Conservation (phyloP, 805 yeast genomes). For the Groenewaldozyma tartarivorans region DNA sequence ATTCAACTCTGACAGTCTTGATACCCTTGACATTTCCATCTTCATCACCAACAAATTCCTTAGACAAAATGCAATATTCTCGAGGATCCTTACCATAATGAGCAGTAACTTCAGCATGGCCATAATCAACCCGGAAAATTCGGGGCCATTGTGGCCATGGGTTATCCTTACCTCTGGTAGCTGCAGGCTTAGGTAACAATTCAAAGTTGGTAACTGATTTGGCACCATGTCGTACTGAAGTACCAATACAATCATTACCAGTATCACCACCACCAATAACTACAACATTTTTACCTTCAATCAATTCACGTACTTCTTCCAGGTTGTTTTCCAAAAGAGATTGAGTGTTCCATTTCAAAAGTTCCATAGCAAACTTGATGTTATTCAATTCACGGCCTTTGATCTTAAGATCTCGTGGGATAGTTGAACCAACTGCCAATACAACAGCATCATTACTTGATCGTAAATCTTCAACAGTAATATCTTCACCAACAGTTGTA, state of each 20-base stretch:
- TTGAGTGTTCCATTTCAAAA: slow-evolving; percentile 80
- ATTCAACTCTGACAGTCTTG: slow-evolving; percentile 93
- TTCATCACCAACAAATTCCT: slow-evolving; percentile 91
- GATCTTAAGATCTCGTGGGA: slow-evolving; percentile 88
- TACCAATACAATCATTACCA: slow-evolving; percentile 98
- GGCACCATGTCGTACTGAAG: slow-evolving; percentile 95
- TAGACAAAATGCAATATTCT: slow-evolving; percentile 89
- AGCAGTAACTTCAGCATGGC: slow-evolving; percentile 88
- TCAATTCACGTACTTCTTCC: slow-evolving; percentile 59
- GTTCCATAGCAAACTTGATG: slow-evolving; percentile 90
- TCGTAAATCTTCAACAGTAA: slow-evolving; percentile 61
- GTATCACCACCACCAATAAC: slow-evolving; percentile 99
- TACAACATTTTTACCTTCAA: slow-evolving; percentile 82
- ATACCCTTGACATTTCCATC: slow-evolving; percentile 93
- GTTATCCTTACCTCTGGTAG: slow-evolving; percentile 78
- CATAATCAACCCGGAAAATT: slow-evolving; percentile 94
- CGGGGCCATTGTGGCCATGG: slow-evolving; percentile 99
- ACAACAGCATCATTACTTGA: slow-evolving; percentile 70
- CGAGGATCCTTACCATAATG: slow-evolving; percentile 97
- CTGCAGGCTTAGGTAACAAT: slow-evolving; percentile 86
- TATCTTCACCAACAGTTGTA: slow-evolving; percentile 77
- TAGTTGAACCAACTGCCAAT: slow-evolving; percentile 89
- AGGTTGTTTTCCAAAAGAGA: slow-evolving; percentile 76
- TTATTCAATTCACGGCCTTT: slow-evolving; percentile 89
- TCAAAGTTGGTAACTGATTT: slow-evolving; percentile 90